Evolutionary conservation across 2,329 filamentous ascomycete genomes (phyloP), one percentile per base, ranked within the genome.

Genomic region (Aspergillus clavatus): DNA sequence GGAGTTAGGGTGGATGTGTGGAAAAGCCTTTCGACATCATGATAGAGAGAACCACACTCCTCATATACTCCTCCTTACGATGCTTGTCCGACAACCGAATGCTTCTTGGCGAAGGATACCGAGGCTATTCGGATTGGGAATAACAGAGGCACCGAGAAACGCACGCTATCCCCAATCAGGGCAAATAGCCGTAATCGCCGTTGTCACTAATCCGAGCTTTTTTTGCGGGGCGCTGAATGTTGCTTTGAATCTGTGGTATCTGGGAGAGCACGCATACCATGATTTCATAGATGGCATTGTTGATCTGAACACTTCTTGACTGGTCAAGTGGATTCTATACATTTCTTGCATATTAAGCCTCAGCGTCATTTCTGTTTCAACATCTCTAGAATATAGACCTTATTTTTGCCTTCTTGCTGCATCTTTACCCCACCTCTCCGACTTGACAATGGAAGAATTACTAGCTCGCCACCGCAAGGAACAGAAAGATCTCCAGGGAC

Each of bases 381-480:
- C 28, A 26, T 24, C 21, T 8, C 2, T 31, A 18, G 36, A 23
- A 40, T 39, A 14, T 44, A 28, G 10, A 21, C 36, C 33, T 38
- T 27, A 11, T 37, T 16, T 8, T 33, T 35, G 6, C 19, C 23
- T 43, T 28, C 5, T 38, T 4, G 23, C 31, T 42, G 16, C 18
- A n/a, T 38, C 38, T 37, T 29, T 22, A 24, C 37, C 29, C 43
- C 16, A 27, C 19, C n/a, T 19, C 5, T 5, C 23, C 23, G 23
- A 24, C 19, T 14, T 40, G 19, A 53, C 36, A n/a, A 81, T 93
- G 69, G 90, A 96, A 48, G 83, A 87, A 51, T 72, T 93, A 45
- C 83, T 88, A 58, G 74, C 82, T 28, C 85, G 84, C 38, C 93
- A 98, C 66, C 83, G 88, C 59, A 93, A 88, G 68, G 91, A 98